Base-by-base conservation (phyloP, 805 yeast genomes). In the Clavispora asparagi region DNA sequence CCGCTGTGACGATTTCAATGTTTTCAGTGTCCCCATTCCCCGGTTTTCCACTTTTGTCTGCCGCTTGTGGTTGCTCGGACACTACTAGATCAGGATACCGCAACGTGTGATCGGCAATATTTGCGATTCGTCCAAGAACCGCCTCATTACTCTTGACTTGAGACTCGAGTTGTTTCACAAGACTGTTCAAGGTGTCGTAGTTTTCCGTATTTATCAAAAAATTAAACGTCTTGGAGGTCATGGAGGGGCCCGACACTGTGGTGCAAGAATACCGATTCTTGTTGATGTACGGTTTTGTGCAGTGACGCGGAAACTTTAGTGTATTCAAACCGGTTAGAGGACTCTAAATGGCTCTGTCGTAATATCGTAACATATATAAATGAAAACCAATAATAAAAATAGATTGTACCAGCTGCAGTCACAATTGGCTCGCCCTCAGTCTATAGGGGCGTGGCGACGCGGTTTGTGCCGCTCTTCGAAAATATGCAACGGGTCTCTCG, bases 181-280 rank as follows among this genome's bases (percentile, higher is more conserved):
- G 45, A 1, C 51, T 59, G 1, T 57, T 25, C 13, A 70, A 53
- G 4, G 71, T 70, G 40, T 61, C 59, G 40, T 63, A 57, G 46
- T 63, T 67, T 44, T 70, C 75, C 10, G 65, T 63, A 30, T 60
- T 60, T 14, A 63, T 55, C 23, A 55, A 49, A 44, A 56, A 59
- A 42, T 47, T 50, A 28, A 27, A 39, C 11, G 41, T 4, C 37
- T 33, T 33, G 37, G 37, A 16, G 4, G 37, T 33, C 37, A 33
- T 33, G 13, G 25, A 4, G 13, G 17, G 17, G 17, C 7, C 10
- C 10, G 13, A 6, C 14, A 10, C 32, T 13, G n/a, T n/a, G 19
- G 19, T 14, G 5, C 10, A 32, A 32, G 35, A 14, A 12, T 14
- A 7, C 11, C 1, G 11, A 7, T 6, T 8, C 19, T 7, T 1